Evolutionary conservation across 371 early-diverging fungal species (phyloP), one percentile per base, ranked within the genome.

Genomic region (Rhizopus microsporus): DNA sequence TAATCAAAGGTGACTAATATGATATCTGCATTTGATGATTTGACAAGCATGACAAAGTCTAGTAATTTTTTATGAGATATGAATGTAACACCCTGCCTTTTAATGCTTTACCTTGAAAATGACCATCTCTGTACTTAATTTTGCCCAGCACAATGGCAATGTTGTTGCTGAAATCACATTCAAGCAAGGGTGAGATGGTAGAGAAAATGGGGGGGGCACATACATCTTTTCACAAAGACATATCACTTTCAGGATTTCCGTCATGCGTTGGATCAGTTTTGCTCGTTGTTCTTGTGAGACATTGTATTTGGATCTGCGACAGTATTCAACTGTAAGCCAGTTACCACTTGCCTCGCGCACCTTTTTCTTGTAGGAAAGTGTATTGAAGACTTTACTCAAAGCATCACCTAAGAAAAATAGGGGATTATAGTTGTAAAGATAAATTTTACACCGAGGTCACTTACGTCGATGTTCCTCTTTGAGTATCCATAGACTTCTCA

Each of bases 391-490:
- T 10, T 42, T 42, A 7, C 7, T 42, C 42, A 12, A 42, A 42
- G 42, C 42, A 42, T 42, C 5, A 42, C 12, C 12, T 42, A 42
- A 42, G 7, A 38, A 42, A 42, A 42, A 42, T 42, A 42, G 12
- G 42, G 42, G 42, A 42, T 42, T 42, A 42, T 42, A 5, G 42
- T 42, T 7, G 42, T 42, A 42, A 42, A 42, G 42, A 45, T 16
- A 45, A 17, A 16, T 5, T 3, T n/a, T 45, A 45, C 45, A 45
- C 23, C 7, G 23, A 45, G 17, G 45, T 16, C 45, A 16, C 17
- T 45, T 45, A 45, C 15, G 17, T 45, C 45, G 45, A 45, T 45
- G 45, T 45, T 45, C 45, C 23, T 45, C 45, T 45, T 45, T 45
- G 45, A 45, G 45, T 1, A 45, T 23, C 45, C 45, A 45, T 45